These are phyloP conservation scores for Claviceps sp. DNA, from an alignment of 2,329 filamentous ascomycete genomes.

Conservation along the genomic window DNA sequence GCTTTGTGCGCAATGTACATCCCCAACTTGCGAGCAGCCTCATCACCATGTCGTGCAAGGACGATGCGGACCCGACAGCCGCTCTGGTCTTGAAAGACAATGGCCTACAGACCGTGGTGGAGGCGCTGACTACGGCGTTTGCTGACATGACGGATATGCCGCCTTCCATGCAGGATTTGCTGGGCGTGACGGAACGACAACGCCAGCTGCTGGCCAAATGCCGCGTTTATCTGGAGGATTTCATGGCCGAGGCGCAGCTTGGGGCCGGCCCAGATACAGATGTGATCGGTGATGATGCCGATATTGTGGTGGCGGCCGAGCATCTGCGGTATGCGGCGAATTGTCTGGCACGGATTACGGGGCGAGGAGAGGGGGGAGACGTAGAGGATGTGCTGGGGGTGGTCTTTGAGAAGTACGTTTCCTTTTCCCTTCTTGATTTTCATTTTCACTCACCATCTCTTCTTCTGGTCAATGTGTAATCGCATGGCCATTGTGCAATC, in stretches of 20 bases:
- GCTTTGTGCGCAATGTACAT: slow-evolving; percentile 7
- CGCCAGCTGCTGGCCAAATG: slow-evolving; percentile 67
- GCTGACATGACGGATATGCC: slow-evolving; percentile 55
- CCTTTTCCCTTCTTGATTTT: slow-evolving; percentile 1
- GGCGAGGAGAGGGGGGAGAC: slow-evolving; percentile 70
- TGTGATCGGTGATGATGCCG: slow-evolving; percentile 35
- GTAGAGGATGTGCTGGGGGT: slow-evolving; percentile 93
- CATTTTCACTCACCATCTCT: background rate
- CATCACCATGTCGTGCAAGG: slow-evolving; percentile 59
- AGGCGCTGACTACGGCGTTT: slow-evolving; percentile 56
- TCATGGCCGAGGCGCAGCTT: slow-evolving; percentile 45
- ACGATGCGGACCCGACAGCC: slow-evolving; percentile 23
- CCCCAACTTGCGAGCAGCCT: slow-evolving; percentile 16
- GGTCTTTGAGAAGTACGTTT: slow-evolving; percentile 89
- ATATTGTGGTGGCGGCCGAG: slow-evolving; percentile 85
- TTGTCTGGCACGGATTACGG: slow-evolving; percentile 75
- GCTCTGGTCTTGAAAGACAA: slow-evolving; percentile 35
- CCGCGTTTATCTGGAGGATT: slow-evolving; percentile 56
- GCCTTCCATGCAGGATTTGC: slow-evolving; percentile 63
- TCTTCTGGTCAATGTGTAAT: background rate
- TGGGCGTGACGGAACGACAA: slow-evolving; percentile 86
- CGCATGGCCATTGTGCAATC: too few species aligned
- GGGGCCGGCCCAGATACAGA: slow-evolving; percentile 15
- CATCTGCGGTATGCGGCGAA: slow-evolving; percentile 70
- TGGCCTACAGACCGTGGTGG: slow-evolving; percentile 55